These are phyloP conservation scores for Alternaria brassicicola DNA, from an alignment of 2,329 filamentous ascomycete genomes.

Conservation along the genomic window DNA sequence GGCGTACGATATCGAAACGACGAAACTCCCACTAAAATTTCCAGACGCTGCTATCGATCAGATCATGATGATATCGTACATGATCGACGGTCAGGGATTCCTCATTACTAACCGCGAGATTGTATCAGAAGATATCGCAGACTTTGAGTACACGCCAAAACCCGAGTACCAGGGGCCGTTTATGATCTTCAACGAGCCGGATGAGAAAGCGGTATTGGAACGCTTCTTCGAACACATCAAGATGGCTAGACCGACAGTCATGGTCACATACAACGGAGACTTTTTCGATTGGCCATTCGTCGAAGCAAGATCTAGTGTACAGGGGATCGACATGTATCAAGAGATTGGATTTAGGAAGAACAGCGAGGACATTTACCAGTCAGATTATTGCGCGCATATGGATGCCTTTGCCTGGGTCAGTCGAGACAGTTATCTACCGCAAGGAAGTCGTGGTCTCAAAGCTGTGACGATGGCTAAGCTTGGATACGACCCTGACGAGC, in stretches of 20 bases:
- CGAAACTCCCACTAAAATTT: constrained; percentile 93
- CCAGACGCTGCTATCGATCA: constrained; percentile 93
- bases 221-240: constrained; percentile 96
- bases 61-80: constrained; percentile 99
- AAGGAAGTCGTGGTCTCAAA: constrained; percentile 95
- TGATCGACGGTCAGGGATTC: constrained; percentile 98
- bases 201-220: constrained; percentile 86
- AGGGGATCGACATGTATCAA: constrained; percentile 98
- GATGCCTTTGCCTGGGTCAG: constrained; percentile 99
- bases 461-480: constrained; percentile 97
- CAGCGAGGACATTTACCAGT: constrained; percentile 94
- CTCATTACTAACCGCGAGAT: constrained; percentile 98
- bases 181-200: constrained; percentile 97
- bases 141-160: constrained; percentile 98
- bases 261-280: constrained; percentile 99
- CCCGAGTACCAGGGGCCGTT: constrained; percentile 95
- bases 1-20: constrained; percentile 99
- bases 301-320: constrained; percentile 87
- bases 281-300: constrained; percentile 99
- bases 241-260: constrained; percentile 90
- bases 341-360: constrained; percentile 98
- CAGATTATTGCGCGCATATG: constrained; percentile 96
- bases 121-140: constrained; percentile 93
- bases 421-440: constrained; percentile 95
- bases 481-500: constrained; percentile 96